Conservation (phyloP, 1,284 basidiomycete species). For the Pseudozyma thailandica region DNA sequence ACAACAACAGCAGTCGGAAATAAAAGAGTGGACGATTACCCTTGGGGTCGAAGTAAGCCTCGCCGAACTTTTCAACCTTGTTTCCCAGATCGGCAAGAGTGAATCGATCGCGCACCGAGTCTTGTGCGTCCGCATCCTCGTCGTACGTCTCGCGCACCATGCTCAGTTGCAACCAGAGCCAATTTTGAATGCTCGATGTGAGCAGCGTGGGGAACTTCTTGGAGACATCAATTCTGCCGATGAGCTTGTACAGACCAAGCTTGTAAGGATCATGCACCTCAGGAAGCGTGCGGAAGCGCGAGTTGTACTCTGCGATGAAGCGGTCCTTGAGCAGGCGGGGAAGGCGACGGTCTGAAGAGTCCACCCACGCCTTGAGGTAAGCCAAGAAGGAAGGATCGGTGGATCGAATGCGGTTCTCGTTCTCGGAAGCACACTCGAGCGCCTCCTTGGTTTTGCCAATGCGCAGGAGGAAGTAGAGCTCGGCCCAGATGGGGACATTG, state of each 20-base stretch:
- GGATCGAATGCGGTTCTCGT: conserved; percentile 80
- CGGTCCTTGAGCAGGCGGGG: conserved; percentile 75
- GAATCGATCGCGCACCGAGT: conserved; percentile 70
- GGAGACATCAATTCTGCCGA: conserved; percentile 88
- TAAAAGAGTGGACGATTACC: conserved; percentile 77
- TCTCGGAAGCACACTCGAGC: conserved; percentile 75
- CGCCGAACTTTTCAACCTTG: conserved; percentile 79
- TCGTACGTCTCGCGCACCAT: conserved; percentile 73
- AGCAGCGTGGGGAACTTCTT: conserved; percentile 84
- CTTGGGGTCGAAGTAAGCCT: conserved; percentile 88
- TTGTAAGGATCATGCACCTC: conserved; percentile 86
- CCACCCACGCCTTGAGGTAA: conserved; percentile 87
- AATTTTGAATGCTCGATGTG: conserved; percentile 93
- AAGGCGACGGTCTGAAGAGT: conserved; percentile 67
- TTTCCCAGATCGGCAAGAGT: conserved; percentile 83
- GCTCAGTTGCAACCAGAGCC: conserved; percentile 96
- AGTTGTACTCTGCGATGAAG: conserved; percentile 87
- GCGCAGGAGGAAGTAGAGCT: conserved; percentile 88
- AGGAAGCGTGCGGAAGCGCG: conserved; percentile 74
- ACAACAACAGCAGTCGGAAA: conserved; percentile 89
- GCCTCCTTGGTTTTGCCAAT: conserved; percentile 86
- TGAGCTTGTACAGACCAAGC: conserved; percentile 91
- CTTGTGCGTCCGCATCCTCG: conserved; percentile 50
- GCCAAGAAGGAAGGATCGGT: conserved; percentile 86
- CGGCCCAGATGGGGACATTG: conserved; percentile 83